Base-by-base conservation (phyloP, 306 rosid genomes). In the Echinosophora koreensis region DNA sequence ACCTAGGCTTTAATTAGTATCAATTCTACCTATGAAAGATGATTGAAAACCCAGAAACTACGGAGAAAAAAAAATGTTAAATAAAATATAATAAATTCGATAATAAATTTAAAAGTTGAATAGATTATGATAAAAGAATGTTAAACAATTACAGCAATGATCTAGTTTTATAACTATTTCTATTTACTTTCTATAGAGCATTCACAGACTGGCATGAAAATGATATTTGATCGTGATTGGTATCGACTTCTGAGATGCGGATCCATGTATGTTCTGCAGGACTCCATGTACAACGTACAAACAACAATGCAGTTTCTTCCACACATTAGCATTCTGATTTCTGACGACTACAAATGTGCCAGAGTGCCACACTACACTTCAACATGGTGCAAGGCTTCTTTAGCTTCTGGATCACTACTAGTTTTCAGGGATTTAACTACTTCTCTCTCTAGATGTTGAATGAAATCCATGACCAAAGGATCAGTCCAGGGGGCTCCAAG, bases 401-500 rank as follows among this genome's bases (percentile, higher is more conserved):
- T 44, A 35, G 13, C 74, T 47, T 42, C 87, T 11, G 67, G 22
- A 56, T 69, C 61, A 59, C 12, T 12, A 37, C 69, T 14, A 65
- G 80, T 66, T 22, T 82, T 42, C 1, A 57, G 66, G 18, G 80
- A 46, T 55, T 81, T 79, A 27, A 50, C 15, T 75, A 61, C 82
- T 59, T 79, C 89, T 27, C 22, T 83, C 73, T 92, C 93, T 54
- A 95, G 76, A 87, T 85, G 81, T 81, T 92, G 81, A 66, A 95
- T 90, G 83, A 88, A 95, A 66, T 95, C 96, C 77, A 90, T 95
- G 42, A 95, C 92, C 16, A 89, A 55, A 3, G 87, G 86, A 87
- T 95, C 97, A 17, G 97, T 87, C 98, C 98, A 95, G 46, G 98
- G 98, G 54, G 87, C 86, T 69, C 98, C 97, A 3, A 80, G 27